Conservation (phyloP, 2,329 filamentous ascomycete genomes). For the Aspergillus novoparasiticus region DNA sequence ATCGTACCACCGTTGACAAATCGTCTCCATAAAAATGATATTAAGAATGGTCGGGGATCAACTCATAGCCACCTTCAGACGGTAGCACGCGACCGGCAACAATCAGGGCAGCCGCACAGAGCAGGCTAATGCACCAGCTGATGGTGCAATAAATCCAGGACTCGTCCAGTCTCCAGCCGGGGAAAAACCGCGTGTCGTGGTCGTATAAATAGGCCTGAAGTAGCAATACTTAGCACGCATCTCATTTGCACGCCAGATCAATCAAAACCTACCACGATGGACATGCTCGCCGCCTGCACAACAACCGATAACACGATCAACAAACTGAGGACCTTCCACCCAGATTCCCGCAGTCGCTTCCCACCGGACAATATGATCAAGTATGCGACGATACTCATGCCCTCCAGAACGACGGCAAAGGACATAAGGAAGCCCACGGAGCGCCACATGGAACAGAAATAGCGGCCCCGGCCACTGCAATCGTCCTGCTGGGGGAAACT, state of each 20-base stretch:
- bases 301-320: slow-evolving; percentile 67
- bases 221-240: not conserved
- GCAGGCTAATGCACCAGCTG: slow-evolving; percentile 58
- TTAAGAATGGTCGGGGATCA: slow-evolving; percentile 56
- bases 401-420: slow-evolving; percentile 78
- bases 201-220: slow-evolving; percentile 78
- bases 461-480: slow-evolving; percentile 66
- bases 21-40: not conserved
- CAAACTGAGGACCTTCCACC: slow-evolving; percentile 75
- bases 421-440: slow-evolving; percentile 85
- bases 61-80: slow-evolving; percentile 83
- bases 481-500: slow-evolving; percentile 69
- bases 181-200: slow-evolving; percentile 78
- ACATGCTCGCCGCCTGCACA: slow-evolving; percentile 77
- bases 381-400: slow-evolving; percentile 79
- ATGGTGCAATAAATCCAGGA: slow-evolving; percentile 74
- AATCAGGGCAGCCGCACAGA: slow-evolving; percentile 61
- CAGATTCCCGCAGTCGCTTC: slow-evolving; percentile 74
- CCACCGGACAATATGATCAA: slow-evolving; percentile 76
- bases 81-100: slow-evolving; percentile 71
- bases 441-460: slow-evolving; percentile 92
- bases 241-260: not conserved
- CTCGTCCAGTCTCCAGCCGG: slow-evolving; percentile 78
- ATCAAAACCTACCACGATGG: slow-evolving; percentile 70
- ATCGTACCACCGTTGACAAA: not conserved